Percentiles rank a stretch among this genome's conserved stretches.
Evolutionary conservation across 495 filamentous ascomycete species (phyloP).

Genomic region (Emericellopsis terricola): DNA sequence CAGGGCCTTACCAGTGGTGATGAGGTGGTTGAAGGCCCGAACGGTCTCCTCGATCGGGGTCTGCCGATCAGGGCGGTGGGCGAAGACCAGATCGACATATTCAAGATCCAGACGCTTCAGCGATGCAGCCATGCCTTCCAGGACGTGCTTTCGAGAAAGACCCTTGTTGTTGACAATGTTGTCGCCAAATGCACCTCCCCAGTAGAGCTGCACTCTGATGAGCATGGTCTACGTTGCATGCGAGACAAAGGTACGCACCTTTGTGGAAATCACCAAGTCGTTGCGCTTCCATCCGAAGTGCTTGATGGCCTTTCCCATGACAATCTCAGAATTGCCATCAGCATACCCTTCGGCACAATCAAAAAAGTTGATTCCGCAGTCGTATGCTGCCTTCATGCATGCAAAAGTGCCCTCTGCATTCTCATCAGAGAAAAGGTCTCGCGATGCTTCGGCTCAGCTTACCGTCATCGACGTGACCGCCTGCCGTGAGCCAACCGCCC

Average conservation of each 20-base stretch:
- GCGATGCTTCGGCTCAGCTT: slow-evolving; percentile 3
- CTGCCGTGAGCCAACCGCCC: slow-evolving; percentile 63
- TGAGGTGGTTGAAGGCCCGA: slow-evolving; percentile 66
- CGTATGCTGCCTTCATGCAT: slow-evolving; percentile 61
- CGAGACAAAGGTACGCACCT: slow-evolving; percentile 31
- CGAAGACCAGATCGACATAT: slow-evolving; percentile 69
- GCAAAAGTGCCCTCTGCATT: slow-evolving; percentile 38
- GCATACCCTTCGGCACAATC: slow-evolving; percentile 46
- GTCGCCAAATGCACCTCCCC: slow-evolving; percentile 39
- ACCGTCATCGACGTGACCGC: slow-evolving; percentile 57
- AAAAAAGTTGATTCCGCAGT: slow-evolving; percentile 64
- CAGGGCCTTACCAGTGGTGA: slow-evolving; percentile 60
- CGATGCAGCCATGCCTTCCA: slow-evolving; percentile 49
- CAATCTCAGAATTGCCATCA: slow-evolving; percentile 49
- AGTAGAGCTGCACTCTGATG: slow-evolving; percentile 36
- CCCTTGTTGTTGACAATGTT: slow-evolving; percentile 59
- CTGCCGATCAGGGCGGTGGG: slow-evolving; percentile 64
- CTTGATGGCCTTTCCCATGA: slow-evolving; percentile 56
- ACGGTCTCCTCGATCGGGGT: slow-evolving; percentile 83
- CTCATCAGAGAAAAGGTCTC: neutral
- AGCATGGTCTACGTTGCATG: slow-evolving; percentile 8
- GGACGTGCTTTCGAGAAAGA: slow-evolving; percentile 65
- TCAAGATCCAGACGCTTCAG: slow-evolving; percentile 52
- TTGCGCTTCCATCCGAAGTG: slow-evolving; percentile 57
- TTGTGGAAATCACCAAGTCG: slow-evolving; percentile 75